Evolutionary conservation across 345 rosid species (phyloP), one percentile per base, ranked within the genome.

Genomic region (Melaleuca alternifolia): DNA sequence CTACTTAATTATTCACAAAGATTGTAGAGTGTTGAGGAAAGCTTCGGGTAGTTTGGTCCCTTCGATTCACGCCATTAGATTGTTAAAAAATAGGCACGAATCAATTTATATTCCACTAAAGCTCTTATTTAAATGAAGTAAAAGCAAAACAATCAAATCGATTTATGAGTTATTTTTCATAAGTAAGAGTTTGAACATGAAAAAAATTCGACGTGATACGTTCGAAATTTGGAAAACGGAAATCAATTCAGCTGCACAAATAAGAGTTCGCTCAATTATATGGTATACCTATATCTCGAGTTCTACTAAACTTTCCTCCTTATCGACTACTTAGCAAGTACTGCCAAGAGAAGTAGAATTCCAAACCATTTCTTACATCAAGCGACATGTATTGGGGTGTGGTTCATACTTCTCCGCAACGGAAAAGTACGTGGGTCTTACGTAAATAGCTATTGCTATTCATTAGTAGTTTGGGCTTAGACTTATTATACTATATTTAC

Each of bases 341-440:
- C 1, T 37, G 9, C 0, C 1, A 33, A 71, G 8, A 41, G 3
- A 65, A 33, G 5, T 33, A 5, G 0, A 16, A 33, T 1, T 5
- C 18, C 2, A 2, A 30, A 0, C 0, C 5, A 8, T 28, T 30
- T 62, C n/a, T n/a, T 15, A 30, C 1, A 30, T 62, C 44, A 7
- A 30, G 6, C 1, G 0, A 0, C 0, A 30, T 30, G 0, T 30
- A n/a, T n/a, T n/a, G n/a, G n/a, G n/a, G n/a, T n/a, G n/a, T n/a
- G n/a, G n/a, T n/a, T n/a, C n/a, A n/a, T n/a, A n/a, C n/a, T n/a
- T n/a, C n/a, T n/a, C n/a, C n/a, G n/a, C n/a, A n/a, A n/a, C n/a
- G n/a, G n/a, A n/a, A n/a, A n/a, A n/a, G n/a, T n/a, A n/a, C n/a
- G n/a, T n/a, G n/a, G n/a, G n/a, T n/a, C n/a, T n/a, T n/a, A n/a